A percentile compares a stretch with the other conserved stretches of the same genome.
phyloP scores from a whole-genome alignment of 140 eudicot genomes.

The Erigeron philadelphicus region DNA sequence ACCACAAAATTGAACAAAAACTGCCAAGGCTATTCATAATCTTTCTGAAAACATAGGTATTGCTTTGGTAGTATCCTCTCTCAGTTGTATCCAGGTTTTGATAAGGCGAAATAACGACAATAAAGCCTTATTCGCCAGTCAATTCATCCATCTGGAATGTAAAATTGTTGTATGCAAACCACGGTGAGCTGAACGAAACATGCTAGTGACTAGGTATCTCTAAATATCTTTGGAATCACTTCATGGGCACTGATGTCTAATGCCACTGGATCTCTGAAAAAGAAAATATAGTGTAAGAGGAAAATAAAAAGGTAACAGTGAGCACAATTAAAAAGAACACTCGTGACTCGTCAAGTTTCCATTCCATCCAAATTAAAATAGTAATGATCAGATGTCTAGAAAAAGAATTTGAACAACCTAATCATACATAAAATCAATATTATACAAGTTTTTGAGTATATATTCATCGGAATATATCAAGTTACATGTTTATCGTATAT shows the following conservation, averaged over 20 bases:
- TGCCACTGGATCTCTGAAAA: constrained; percentile 80
- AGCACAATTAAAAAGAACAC: background rate
- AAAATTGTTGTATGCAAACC: constrained; percentile 2
- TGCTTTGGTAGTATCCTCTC: constrained; percentile 1
- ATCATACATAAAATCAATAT: too few relatives aligned
- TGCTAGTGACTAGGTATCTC: constrained; percentile 36
- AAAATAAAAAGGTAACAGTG: background rate
- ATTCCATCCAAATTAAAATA: background rate
- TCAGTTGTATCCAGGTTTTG: constrained; percentile 11
- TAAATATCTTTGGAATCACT: constrained; percentile 72
- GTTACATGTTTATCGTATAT: too few relatives aligned
- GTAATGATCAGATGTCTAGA: background rate
- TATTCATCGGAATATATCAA: too few relatives aligned
- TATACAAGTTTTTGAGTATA: too few relatives aligned
- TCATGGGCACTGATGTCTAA: constrained; percentile 77
- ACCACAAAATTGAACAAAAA: too few relatives aligned
- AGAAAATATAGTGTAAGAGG: constrained; percentile 5
- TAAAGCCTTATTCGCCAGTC: constrained; percentile 1
- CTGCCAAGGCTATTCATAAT: background rate
- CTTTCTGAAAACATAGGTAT: constrained; percentile 2
- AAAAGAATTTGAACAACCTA: background rate
- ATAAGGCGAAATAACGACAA: constrained; percentile 2
- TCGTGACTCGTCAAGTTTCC: background rate
- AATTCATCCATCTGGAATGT: constrained; percentile 23
- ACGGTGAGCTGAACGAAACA: background rate